Evolutionary conservation across 2,329 filamentous ascomycete genomes (phyloP).

Genomic region (Emmonsia crescens): DNA sequence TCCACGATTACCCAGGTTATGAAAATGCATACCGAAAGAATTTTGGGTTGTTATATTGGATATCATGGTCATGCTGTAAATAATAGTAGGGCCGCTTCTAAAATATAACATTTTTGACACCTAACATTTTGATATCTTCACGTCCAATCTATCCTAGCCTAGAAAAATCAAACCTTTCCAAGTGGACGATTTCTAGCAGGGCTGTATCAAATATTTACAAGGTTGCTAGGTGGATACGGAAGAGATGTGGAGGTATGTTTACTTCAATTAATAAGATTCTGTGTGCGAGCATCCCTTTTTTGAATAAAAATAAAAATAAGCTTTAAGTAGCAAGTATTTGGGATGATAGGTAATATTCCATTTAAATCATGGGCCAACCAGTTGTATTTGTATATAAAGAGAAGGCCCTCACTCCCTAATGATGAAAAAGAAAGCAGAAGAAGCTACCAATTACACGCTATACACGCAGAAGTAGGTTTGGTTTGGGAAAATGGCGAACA

Average conservation of each 20-base stretch:
- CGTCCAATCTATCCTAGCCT: neutral
- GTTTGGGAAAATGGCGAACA: neutral
- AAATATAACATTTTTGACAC: neutral
- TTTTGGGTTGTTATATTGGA: neutral
- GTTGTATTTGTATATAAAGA: neutral
- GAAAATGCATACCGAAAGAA: neutral
- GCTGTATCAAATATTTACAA: neutral
- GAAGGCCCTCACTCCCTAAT: neutral
- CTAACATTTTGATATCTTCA: neutral
- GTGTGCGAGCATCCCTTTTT: neutral
- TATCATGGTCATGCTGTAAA: neutral
- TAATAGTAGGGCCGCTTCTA: neutral
- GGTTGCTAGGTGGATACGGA: neutral
- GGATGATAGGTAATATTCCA: neutral
- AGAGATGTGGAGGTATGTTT: neutral
- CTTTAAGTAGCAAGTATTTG: too few relatives aligned
- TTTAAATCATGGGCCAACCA: neutral
- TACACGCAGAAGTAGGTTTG: neutral
- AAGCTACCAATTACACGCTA: conserved; percentile 4
- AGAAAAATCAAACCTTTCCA: too few relatives aligned
- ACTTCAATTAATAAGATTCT: neutral
- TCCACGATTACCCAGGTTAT: neutral
- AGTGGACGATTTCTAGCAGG: neutral
- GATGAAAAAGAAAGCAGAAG: neutral
- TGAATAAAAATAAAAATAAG: too few relatives aligned